Evolutionary conservation across 352 stramenopile genomes (phyloP).

Genomic region (Pythium myriotylum): DNA sequence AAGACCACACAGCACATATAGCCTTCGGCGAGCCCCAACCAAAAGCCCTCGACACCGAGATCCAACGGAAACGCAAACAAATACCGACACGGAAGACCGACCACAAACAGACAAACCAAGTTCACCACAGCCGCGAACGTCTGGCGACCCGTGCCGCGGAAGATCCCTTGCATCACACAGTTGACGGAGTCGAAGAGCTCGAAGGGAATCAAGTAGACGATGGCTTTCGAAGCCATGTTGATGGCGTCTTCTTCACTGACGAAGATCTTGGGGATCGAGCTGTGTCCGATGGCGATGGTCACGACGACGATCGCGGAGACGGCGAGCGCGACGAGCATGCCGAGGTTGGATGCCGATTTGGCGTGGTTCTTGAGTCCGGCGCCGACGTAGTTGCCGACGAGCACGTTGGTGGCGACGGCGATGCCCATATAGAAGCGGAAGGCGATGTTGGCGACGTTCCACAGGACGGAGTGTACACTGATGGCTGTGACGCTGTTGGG

Average conservation of each 20-base stretch:
- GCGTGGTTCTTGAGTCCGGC: conserved; percentile 82
- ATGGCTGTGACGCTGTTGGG: conserved; percentile 66
- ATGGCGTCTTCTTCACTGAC: conserved; percentile 54
- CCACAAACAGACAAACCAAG: conserved; percentile 63
- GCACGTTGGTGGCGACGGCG: conserved; percentile 76
- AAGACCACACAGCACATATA: conserved; percentile 43
- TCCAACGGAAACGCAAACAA: conserved; percentile 49
- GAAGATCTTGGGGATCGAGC: conserved; percentile 59
- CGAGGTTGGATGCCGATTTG: conserved; percentile 71
- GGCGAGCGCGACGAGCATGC: conserved; percentile 59
- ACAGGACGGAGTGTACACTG: conserved; percentile 74
- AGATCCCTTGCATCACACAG: conserved; percentile 74
- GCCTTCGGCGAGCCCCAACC: conserved; percentile 64
- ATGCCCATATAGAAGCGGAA: conserved; percentile 87
- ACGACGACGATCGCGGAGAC: conserved; percentile 32
- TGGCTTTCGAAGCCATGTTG: conserved; percentile 34
- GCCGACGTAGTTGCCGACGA: conserved; percentile 81
- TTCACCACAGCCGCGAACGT: conserved; percentile 63
- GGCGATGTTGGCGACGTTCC: conserved; percentile 64
- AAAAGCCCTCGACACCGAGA: conserved; percentile 59
- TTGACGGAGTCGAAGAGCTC: conserved; percentile 76
- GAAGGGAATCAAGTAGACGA: conserved; percentile 71
- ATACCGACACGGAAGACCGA: conserved; percentile 50
- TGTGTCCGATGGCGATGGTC: conserved; percentile 46
- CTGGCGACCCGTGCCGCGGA: conserved; percentile 67